Conservation (phyloP, 2,329 filamentous ascomycete species). For the Microcera coccophila region DNA sequence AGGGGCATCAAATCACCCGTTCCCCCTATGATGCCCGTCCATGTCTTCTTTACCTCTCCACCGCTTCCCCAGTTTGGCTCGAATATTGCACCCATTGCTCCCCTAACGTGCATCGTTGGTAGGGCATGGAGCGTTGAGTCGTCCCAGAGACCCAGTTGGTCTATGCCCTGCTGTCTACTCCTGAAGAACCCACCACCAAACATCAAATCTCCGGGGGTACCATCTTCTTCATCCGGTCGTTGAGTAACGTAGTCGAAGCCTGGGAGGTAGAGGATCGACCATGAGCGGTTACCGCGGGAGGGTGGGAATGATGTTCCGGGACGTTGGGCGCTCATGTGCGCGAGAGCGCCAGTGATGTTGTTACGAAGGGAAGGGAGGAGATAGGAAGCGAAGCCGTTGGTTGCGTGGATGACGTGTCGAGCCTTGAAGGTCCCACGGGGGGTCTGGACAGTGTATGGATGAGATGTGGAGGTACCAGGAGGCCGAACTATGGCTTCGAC, state of each 20-base stretch:
- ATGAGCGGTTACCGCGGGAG: slow-evolving; percentile 39
- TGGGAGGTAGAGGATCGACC: slow-evolving; percentile 45
- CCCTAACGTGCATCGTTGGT: slow-evolving; percentile 37
- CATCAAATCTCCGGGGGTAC: slow-evolving; percentile 45
- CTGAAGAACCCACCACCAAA: slow-evolving; percentile 50
- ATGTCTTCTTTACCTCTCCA: slow-evolving; percentile 37
- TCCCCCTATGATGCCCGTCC: slow-evolving; percentile 48
- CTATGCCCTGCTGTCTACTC: slow-evolving; percentile 39
- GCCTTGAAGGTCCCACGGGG: slow-evolving; percentile 41
- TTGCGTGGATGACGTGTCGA: slow-evolving; percentile 54
- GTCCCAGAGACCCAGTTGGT: slow-evolving; percentile 45
- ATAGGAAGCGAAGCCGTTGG: slow-evolving; percentile 51
- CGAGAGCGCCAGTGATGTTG: slow-evolving; percentile 42
- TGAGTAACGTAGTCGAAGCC: slow-evolving; percentile 54
- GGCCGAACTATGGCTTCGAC: slow-evolving; percentile 28
- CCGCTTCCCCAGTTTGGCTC: slow-evolving; percentile 34
- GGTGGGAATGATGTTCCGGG: slow-evolving; percentile 31
- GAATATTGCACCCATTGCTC: slow-evolving; percentile 42
- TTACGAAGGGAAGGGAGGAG: slow-evolving; percentile 48
- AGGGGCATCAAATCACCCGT: slow-evolving; percentile 49
- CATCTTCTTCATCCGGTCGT: slow-evolving; percentile 31
- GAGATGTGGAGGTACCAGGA: slow-evolving; percentile 1
- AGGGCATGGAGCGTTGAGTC: slow-evolving; percentile 41
- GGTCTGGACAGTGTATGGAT: slow-evolving; percentile 43
- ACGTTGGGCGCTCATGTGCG: slow-evolving; percentile 49